phyloP scores from a whole-genome alignment of 73 alveolate species.

The Stentor coeruleus region DNA sequence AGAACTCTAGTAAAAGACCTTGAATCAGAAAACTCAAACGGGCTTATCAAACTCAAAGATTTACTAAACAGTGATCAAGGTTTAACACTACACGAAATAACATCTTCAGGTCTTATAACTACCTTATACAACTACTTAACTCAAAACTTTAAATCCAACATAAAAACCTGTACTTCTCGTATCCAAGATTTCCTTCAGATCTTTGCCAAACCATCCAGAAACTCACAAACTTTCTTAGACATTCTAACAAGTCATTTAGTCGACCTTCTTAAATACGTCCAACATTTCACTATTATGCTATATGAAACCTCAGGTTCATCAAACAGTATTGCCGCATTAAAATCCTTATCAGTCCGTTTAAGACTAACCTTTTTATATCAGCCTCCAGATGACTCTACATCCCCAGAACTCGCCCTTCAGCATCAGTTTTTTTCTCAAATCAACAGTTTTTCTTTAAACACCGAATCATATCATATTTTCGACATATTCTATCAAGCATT shows the following conservation, averaged over 20 bases:
- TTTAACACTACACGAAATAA: not conserved
- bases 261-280: not conserved
- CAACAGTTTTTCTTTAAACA: not conserved
- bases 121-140: not conserved
- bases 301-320: not conserved
- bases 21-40: not conserved
- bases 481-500: not conserved
- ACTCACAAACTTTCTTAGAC: not conserved
- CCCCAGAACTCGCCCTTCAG: not conserved
- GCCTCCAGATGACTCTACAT: not conserved
- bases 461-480: not conserved
- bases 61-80: slow-evolving; percentile 19
- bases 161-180: not conserved
- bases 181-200: not conserved
- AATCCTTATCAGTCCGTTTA: not conserved
- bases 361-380: not conserved
- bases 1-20: not conserved
- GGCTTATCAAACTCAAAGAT: not conserved
- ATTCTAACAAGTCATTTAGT: not conserved
- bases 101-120: not conserved
- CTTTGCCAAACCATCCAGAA: not conserved
- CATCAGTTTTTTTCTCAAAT: not conserved
- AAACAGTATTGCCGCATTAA: not conserved
- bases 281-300: slow-evolving; percentile 7
- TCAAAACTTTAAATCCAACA: too few relatives aligned